Evolutionary conservation across 2,329 filamentous ascomycete species (phyloP).

Genomic region (Cladosporium sphaerospermum): DNA sequence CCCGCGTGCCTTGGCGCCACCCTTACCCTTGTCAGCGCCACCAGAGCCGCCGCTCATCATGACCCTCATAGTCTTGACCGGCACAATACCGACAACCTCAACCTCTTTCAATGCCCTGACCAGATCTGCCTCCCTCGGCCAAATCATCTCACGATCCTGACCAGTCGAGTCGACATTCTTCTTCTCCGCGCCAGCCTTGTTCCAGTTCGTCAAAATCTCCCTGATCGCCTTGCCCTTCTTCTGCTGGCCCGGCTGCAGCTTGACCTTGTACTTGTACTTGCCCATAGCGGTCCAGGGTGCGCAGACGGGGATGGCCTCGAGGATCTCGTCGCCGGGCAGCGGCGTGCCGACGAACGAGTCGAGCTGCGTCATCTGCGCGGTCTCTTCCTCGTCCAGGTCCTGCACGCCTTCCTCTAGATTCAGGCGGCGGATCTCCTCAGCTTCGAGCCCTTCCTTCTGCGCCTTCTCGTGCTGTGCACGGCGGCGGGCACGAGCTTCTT

Average conservation of each 20-base stretch:
- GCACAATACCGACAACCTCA: slow-evolving; percentile 73
- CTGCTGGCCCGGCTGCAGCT: slow-evolving; percentile 79
- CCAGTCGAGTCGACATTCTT: slow-evolving; percentile 40
- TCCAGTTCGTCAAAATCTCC: slow-evolving; percentile 81
- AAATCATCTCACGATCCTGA: slow-evolving; percentile 64
- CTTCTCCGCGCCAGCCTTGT: slow-evolving; percentile 52
- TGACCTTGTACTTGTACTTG: slow-evolving; percentile 87
- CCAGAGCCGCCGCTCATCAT: slow-evolving; percentile 61
- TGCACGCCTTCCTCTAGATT: slow-evolving; percentile 53
- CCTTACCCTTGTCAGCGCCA: slow-evolving; percentile 34
- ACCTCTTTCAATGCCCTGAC: slow-evolving; percentile 74
- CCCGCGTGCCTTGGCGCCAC: slow-evolving; percentile 29
- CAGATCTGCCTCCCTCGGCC: slow-evolving; percentile 79
- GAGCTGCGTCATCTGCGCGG: slow-evolving; percentile 47
- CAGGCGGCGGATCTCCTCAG: slow-evolving; percentile 60
- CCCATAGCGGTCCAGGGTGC: slow-evolving; percentile 58
- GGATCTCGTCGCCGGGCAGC: slow-evolving; percentile 72
- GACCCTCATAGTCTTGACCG: slow-evolving; percentile 72
- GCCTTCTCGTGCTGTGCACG: slow-evolving; percentile 73
- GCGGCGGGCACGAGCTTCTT: slow-evolving; percentile 66
- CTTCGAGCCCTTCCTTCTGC: slow-evolving; percentile 67
- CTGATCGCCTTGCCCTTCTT: slow-evolving; percentile 95
- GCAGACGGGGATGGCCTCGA: slow-evolving; percentile 57
- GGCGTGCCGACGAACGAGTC: slow-evolving; percentile 73
- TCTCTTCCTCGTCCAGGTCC: slow-evolving; percentile 28